Evolutionary conservation across 2,329 filamentous ascomycete species (phyloP).

Genomic region (Dothistroma septosporum): DNA sequence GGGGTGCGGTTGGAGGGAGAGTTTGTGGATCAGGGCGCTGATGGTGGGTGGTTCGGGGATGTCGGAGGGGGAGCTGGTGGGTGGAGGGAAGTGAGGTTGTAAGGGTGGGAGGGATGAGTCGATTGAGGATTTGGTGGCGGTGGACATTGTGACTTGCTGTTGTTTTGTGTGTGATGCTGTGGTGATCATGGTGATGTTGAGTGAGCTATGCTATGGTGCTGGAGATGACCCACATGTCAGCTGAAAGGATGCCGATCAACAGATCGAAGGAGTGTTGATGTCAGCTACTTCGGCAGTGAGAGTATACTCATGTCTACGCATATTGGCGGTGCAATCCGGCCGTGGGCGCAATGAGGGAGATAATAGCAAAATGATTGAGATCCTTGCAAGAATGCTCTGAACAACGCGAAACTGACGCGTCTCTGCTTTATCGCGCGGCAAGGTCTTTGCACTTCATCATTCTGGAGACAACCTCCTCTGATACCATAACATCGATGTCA

Average conservation of each 20-base stretch:
- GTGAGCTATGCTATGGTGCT: background rate
- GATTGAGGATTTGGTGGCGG: conserved; percentile 15
- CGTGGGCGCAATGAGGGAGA: no score
- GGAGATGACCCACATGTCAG: background rate
- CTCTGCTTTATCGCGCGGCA: no score
- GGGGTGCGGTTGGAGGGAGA: conserved; percentile 53
- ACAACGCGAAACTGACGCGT: no score
- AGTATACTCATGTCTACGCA: no score
- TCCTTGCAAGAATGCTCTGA: no score
- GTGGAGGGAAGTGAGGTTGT: conserved; percentile 22
- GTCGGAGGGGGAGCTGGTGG: background rate
- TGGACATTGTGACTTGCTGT: background rate
- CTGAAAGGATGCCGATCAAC: background rate
- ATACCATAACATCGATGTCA: no score
- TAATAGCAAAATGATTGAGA: no score
- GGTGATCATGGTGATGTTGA: background rate
- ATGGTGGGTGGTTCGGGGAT: conserved; percentile 11
- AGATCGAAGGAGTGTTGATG: no score
- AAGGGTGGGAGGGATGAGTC: conserved; percentile 25
- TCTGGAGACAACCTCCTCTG: no score
- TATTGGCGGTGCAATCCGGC: no score
- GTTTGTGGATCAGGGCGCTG: conserved; percentile 41
- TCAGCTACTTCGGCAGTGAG: no score
- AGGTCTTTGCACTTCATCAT: no score
- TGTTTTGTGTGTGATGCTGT: background rate